Evolutionary conservation across 73 alveolate genomes (phyloP).

Genomic region (Blepharisma japonicum): DNA sequence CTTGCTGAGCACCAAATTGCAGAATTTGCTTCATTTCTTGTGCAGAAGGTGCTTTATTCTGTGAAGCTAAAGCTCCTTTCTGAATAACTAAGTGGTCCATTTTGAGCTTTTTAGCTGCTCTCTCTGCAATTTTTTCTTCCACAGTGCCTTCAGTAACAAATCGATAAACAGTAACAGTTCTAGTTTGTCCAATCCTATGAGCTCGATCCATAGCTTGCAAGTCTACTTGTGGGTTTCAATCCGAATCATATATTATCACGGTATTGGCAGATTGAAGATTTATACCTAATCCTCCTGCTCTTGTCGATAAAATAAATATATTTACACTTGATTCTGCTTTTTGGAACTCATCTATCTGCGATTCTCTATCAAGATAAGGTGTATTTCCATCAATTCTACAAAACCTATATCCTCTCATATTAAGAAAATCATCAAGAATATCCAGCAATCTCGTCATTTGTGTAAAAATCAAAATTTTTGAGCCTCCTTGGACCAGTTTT

Average conservation of each 20-base stretch:
- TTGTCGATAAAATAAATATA: conserved; percentile 82
- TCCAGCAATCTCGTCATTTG: conserved; percentile 94
- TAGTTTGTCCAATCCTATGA: conserved; percentile 98
- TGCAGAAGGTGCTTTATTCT: conserved; percentile 36
- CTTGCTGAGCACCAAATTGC: conserved; percentile 58
- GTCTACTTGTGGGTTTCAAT: conserved; percentile 99
- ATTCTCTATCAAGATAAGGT: conserved; percentile 58
- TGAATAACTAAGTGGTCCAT: conserved; percentile 94
- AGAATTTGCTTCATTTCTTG: conserved; percentile 80
- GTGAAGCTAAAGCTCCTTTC: background rate
- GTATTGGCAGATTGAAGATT: conserved; percentile 97
- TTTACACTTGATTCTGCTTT: conserved; percentile 62
- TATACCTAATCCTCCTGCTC: conserved; percentile 97
- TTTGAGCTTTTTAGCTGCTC: conserved; percentile 91
- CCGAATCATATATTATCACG: conserved; percentile 97
- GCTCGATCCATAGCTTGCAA: conserved; percentile 99
- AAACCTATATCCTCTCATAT: conserved; percentile 79
- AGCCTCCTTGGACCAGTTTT: conserved; percentile 56
- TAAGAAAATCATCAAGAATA: conserved; percentile 95
- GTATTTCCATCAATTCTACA: conserved; percentile 77
- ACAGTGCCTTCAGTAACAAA: conserved; percentile 92
- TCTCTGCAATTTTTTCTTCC: conserved; percentile 96
- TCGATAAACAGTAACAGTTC: conserved; percentile 85
- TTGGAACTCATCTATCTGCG: conserved; percentile 51
- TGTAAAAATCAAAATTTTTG: conserved; percentile 85